These are phyloP conservation scores for Chlamydomonas reinhardtii DNA, from an alignment of 163 green algal species.

Conservation along the genomic window DNA sequence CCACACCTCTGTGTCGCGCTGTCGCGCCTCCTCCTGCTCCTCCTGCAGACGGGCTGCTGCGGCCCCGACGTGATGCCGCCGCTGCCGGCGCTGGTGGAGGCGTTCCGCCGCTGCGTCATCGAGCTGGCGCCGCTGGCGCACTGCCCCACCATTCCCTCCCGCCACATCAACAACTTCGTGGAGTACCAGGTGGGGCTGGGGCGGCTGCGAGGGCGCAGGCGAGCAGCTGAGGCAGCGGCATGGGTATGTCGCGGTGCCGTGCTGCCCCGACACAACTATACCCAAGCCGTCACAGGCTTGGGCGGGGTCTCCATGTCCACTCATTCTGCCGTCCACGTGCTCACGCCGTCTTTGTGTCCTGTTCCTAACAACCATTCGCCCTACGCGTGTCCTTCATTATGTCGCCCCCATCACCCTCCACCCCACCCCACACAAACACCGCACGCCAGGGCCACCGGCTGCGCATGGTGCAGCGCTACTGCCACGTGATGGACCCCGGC, in stretches of 20 bases:
- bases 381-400: background rate
- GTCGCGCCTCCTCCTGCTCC: too few species aligned
- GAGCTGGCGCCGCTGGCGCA: conserved; percentile 64
- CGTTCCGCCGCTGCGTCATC: conserved; percentile 61
- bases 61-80: conserved; percentile 50
- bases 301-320: too few species aligned
- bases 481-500: conserved; percentile 57
- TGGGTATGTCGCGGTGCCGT: too few species aligned
- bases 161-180: conserved; percentile 74
- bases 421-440: background rate
- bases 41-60: conserved; percentile 49
- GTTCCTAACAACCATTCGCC: too few species aligned
- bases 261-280: too few species aligned
- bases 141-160: conserved; percentile 55
- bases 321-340: too few species aligned
- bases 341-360: too few species aligned
- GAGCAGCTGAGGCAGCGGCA: too few species aligned
- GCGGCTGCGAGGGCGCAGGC: too few species aligned
- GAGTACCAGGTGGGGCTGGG: conserved; percentile 60
- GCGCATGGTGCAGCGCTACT: conserved; percentile 57
- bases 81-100: conserved; percentile 57
- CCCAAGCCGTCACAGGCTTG: too few species aligned
- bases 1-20: too few species aligned
- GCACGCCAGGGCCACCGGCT: conserved; percentile 56
- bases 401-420: too few species aligned